phyloP scores from a whole-genome alignment of 768 basidiomycete genomes.

The Gyrodon lividus region DNA sequence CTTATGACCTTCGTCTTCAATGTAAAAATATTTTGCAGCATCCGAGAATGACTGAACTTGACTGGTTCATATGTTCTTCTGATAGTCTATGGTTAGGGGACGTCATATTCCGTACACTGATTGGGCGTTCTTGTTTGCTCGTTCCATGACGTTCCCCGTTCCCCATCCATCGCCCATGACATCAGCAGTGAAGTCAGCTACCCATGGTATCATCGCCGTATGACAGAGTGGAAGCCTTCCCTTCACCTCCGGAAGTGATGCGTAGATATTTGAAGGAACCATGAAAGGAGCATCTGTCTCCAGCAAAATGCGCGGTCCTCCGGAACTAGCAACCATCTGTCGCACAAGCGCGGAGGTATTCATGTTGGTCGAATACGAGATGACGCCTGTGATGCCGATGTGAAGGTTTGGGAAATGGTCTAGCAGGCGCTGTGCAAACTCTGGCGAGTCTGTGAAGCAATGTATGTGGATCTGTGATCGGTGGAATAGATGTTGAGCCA shows the following conservation, averaged over 20 bases:
- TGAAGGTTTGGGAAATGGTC: conserved; percentile 78
- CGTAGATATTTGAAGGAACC: conserved; percentile 75
- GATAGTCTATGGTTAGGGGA: neutral
- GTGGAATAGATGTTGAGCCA: neutral
- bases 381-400: conserved; percentile 86
- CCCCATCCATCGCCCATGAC: conserved; percentile 46
- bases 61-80: neutral
- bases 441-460: conserved; percentile 83
- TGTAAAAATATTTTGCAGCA: neutral
- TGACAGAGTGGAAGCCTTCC: conserved; percentile 72
- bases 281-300: conserved; percentile 91
- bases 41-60: too few species aligned
- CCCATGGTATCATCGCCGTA: conserved; percentile 84
- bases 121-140: conserved; percentile 63
- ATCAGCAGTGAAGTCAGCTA: conserved; percentile 68
- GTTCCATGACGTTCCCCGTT: conserved; percentile 55
- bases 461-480: conserved; percentile 72
- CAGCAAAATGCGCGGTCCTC: conserved; percentile 53
- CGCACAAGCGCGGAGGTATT: conserved; percentile 71
- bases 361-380: conserved; percentile 73
- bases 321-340: conserved; percentile 39
- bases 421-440: conserved; percentile 67
- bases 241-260: conserved; percentile 47
- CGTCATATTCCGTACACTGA: conserved; percentile 50
- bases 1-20: conserved; percentile 1